These are phyloP conservation scores for Cercospora citrullina DNA, from an alignment of 2,329 filamentous ascomycete species.

Conservation along the genomic window DNA sequence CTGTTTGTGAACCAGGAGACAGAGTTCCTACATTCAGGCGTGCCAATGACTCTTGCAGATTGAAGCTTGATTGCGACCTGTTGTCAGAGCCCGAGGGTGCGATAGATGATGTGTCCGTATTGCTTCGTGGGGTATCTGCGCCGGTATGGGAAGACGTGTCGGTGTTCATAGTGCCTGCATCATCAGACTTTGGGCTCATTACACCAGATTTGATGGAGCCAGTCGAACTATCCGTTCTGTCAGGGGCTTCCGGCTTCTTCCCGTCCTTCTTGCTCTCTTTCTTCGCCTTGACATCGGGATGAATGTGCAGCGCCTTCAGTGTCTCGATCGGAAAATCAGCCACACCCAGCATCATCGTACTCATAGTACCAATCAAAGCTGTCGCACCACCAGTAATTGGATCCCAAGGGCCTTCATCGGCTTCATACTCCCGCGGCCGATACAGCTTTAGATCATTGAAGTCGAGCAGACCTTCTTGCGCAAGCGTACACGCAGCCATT, in stretches of 20 bases:
- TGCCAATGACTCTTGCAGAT: constrained; percentile 35
- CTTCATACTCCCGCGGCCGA: constrained; percentile 66
- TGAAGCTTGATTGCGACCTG: constrained; percentile 33
- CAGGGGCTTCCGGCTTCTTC: constrained; percentile 21
- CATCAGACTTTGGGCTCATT: constrained; percentile 16
- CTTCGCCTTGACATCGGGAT: constrained; percentile 37
- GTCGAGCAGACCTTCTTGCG: constrained; percentile 63
- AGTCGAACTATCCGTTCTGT: constrained; percentile 14
- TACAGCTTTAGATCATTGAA: constrained; percentile 73
- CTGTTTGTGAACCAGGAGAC: constrained; percentile 20
- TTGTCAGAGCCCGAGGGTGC: constrained; percentile 23
- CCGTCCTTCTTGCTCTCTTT: constrained; percentile 26
- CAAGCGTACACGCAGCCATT: constrained; percentile 69
- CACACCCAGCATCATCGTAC: constrained; percentile 77
- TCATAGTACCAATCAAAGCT: constrained; percentile 79
- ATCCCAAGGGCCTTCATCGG: constrained; percentile 75
- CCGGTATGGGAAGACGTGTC: constrained; percentile 16
- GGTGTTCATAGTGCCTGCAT: neutral
- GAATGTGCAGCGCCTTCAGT: constrained; percentile 50
- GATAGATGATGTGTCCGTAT: constrained; percentile 16
- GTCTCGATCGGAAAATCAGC: constrained; percentile 67
- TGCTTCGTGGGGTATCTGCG: constrained; percentile 20
- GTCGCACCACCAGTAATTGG: constrained; percentile 75
- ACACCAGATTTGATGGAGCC: constrained; percentile 17
- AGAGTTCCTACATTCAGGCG: constrained; percentile 30